Evolutionary conservation across 805 yeast species (phyloP).

Genomic region (Yamadazyma insecticola): DNA sequence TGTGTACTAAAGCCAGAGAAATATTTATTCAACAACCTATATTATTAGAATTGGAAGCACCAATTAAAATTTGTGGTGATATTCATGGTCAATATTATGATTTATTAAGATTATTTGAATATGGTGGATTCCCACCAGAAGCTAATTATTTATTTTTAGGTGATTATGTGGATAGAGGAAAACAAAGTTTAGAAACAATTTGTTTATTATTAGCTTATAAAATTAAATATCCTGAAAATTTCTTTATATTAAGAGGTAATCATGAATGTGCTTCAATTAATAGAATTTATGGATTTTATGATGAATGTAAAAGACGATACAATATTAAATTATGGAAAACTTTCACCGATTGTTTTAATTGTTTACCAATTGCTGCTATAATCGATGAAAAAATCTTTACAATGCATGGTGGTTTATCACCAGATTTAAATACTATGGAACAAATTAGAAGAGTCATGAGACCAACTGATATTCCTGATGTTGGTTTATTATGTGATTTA

Average conservation of each 20-base stretch:
- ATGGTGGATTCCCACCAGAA: constrained; percentile 99
- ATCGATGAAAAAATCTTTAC: constrained; percentile 97
- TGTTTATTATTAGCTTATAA: constrained; percentile 92
- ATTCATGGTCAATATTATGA: constrained; percentile 98
- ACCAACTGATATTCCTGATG: constrained; percentile 98
- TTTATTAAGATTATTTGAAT: constrained; percentile 89
- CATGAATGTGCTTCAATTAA: constrained; percentile 98
- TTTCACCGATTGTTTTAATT: constrained; percentile 96
- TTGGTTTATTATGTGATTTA: constrained; percentile 91
- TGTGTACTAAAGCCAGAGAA: constrained; percentile 97
- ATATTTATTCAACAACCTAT: constrained; percentile 98
- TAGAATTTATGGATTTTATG: constrained; percentile 97
- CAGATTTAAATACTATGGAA: constrained; percentile 96
- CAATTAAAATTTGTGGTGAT: constrained; percentile 96
- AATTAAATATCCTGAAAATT: constrained; percentile 97
- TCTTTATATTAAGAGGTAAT: constrained; percentile 93
- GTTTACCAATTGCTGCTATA: constrained; percentile 97
- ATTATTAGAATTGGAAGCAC: constrained; percentile 91
- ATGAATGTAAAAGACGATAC: constrained; percentile 97
- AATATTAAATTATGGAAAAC: constrained; percentile 98
- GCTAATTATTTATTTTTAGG: constrained; percentile 94
- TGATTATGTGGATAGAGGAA: constrained; percentile 98
- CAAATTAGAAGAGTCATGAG: constrained; percentile 98
- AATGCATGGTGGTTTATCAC: constrained; percentile 98
- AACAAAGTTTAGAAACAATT: constrained; percentile 93